These are phyloP conservation scores for Myriosclerotinia curreyana DNA, from an alignment of 2,329 filamentous ascomycete genomes.

Conservation along the genomic window DNA sequence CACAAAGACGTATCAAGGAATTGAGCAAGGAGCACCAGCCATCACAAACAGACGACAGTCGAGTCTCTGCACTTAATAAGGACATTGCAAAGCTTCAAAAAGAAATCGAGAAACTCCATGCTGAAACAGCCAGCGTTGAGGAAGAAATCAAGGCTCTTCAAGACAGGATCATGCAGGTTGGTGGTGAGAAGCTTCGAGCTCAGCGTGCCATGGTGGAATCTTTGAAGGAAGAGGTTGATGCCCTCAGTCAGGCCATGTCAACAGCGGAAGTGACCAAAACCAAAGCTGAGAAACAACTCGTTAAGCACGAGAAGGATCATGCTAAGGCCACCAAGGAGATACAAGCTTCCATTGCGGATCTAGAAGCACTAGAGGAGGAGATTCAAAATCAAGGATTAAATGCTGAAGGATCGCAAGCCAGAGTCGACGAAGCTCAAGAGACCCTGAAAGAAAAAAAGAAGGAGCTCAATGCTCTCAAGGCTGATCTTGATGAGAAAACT, in stretches of 20 bases:
- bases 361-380: conserved; percentile 75
- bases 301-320: conserved; percentile 81
- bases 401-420: conserved; percentile 67
- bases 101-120: conserved; percentile 75
- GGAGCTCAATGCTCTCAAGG: conserved; percentile 75
- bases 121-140: conserved; percentile 86
- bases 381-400: conserved; percentile 73
- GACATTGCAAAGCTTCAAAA: conserved; percentile 71
- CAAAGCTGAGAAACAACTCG: conserved; percentile 89
- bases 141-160: conserved; percentile 90
- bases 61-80: conserved; percentile 70
- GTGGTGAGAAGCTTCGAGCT: conserved; percentile 84
- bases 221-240: conserved; percentile 79
- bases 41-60: conserved; percentile 74
- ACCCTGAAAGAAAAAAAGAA: conserved; percentile 74
- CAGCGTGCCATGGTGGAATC: conserved; percentile 90
- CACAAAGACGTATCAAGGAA: conserved; percentile 81
- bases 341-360: conserved; percentile 65
- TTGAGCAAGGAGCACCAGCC: conserved; percentile 76
- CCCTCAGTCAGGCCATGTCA: conserved; percentile 77
- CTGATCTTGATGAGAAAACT: conserved; percentile 81
- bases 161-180: conserved; percentile 97
- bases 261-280: conserved; percentile 82
- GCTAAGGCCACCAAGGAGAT: conserved; percentile 78
- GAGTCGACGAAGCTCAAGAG: conserved; percentile 79